phyloP scores from a whole-genome alignment of 2,329 filamentous ascomycete species.

The Cadophora sp. region DNA sequence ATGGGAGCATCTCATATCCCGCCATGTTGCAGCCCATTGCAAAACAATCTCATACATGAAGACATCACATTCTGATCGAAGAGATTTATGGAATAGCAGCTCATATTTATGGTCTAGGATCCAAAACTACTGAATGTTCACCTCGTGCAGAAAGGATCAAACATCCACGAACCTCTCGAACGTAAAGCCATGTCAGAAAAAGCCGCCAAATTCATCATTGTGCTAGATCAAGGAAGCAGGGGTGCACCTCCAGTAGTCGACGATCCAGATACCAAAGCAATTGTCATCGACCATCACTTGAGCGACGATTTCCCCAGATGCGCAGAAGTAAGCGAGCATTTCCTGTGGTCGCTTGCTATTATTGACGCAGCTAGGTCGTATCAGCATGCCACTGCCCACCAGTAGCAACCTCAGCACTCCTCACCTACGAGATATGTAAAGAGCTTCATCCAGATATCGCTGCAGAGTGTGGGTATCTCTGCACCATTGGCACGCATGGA shows the following conservation, averaged over 20 bases:
- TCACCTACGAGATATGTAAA: constrained; percentile 69
- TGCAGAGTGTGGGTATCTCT: constrained; percentile 63
- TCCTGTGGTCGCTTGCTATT: neutral
- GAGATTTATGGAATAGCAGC: neutral
- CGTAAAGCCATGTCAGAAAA: constrained; percentile 56
- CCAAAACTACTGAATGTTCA: constrained; percentile 61
- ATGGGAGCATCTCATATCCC: neutral
- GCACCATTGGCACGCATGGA: constrained; percentile 69
- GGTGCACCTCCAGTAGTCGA: constrained; percentile 60
- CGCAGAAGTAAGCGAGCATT: constrained; percentile 29
- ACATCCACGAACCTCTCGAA: constrained; percentile 61
- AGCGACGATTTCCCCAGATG: constrained; percentile 62
- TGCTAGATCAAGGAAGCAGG: constrained; percentile 70
- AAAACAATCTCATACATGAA: too few relatives aligned
- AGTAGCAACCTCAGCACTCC: constrained; percentile 67
- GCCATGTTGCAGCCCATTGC: too few relatives aligned
- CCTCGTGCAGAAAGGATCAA: constrained; percentile 64
- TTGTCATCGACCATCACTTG: constrained; percentile 71
- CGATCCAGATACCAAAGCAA: constrained; percentile 51
- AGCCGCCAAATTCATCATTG: constrained; percentile 63
- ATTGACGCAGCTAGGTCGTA: constrained; percentile 54
- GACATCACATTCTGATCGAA: neutral
- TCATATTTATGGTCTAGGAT: constrained; percentile 32
- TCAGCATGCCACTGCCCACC: constrained; percentile 70
- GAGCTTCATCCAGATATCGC: constrained; percentile 58